Percentiles rank a stretch among this genome's conserved stretches.
Evolutionary conservation across 2,329 filamentous ascomycete species (phyloP).

Genomic region (Stachybotrys chartarum): DNA sequence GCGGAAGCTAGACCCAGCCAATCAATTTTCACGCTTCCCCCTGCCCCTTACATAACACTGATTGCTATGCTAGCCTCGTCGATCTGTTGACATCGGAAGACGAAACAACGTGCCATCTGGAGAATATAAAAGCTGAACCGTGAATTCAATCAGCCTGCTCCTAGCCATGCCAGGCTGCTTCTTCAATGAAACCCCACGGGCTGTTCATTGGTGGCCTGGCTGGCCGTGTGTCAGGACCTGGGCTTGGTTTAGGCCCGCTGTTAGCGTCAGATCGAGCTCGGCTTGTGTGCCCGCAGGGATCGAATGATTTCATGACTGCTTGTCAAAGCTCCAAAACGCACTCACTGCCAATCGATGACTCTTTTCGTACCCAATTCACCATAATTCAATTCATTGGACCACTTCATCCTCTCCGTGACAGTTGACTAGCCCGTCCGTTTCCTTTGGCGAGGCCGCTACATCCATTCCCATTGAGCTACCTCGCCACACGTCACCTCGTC

Average conservation of each 20-base stretch:
- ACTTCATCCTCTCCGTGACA: neutral
- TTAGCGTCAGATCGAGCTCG: neutral
- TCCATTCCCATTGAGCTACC: slow-evolving; percentile 6
- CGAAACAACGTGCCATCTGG: neutral
- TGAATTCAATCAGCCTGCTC: too few relatives aligned
- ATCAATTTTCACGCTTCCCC: neutral
- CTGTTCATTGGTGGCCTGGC: too few relatives aligned
- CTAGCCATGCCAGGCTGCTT: too few relatives aligned
- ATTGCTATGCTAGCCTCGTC: too few relatives aligned
- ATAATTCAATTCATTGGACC: neutral
- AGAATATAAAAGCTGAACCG: neutral
- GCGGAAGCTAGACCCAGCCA: neutral
- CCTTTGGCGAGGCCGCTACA: slow-evolving; percentile 13
- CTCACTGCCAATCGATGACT: neutral
- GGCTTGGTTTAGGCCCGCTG: neutral
- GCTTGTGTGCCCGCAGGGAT: neutral
- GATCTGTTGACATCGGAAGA: too few relatives aligned
- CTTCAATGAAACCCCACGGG: too few relatives aligned
- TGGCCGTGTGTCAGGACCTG: too few relatives aligned
- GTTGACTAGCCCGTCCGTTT: neutral
- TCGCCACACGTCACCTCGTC: slow-evolving; percentile 13
- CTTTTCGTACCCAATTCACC: neutral
- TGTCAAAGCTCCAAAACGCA: neutral
- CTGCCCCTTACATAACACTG: too few relatives aligned
- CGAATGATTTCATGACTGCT: neutral